These are phyloP conservation scores for Aspergillus neoniger DNA, from an alignment of 2,329 filamentous ascomycete genomes.

Conservation along the genomic window DNA sequence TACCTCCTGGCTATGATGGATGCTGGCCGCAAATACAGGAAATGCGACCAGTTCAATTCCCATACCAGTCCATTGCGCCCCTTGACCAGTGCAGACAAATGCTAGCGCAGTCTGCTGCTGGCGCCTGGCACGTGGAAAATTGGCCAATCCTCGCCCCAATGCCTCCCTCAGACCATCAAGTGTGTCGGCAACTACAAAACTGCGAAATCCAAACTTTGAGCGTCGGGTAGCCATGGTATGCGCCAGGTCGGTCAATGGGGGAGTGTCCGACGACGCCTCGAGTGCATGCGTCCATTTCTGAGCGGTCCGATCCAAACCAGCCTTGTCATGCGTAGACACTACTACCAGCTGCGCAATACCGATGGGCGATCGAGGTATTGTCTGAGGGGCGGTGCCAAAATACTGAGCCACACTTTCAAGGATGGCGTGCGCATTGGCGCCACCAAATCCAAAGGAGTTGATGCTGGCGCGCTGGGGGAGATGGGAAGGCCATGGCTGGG, in stretches of 20 bases:
- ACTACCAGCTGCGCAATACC: background rate
- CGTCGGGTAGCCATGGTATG: constrained; percentile 23
- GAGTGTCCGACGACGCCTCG: constrained; percentile 9
- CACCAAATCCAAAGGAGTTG: constrained; percentile 34
- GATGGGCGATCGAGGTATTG: background rate
- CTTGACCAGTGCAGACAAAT: constrained; percentile 47
- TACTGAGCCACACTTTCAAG: constrained; percentile 23
- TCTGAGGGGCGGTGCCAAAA: background rate
- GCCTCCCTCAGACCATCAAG: constrained; percentile 5
- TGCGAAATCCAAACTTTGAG: constrained; percentile 23
- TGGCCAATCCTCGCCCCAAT: background rate
- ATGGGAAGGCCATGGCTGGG: constrained; percentile 24
- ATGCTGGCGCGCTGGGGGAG: constrained; percentile 24
- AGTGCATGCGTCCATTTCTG: constrained; percentile 18
- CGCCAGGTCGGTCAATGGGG: background rate
- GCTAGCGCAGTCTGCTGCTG: constrained; percentile 19
- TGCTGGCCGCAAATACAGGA: constrained; percentile 17
- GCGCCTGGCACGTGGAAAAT: constrained; percentile 17
- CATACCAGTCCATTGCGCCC: constrained; percentile 48
- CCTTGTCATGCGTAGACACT: background rate
- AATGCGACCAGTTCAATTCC: constrained; percentile 39
- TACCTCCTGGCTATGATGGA: background rate
- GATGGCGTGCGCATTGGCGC: constrained; percentile 29
- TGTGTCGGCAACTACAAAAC: constrained; percentile 20
- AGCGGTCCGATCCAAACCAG: constrained; percentile 21